Evolutionary conservation across 2,329 filamentous ascomycete species (phyloP), one percentile per base, ranked within the genome.

Genomic region (Neocucurbitaria cava): DNA sequence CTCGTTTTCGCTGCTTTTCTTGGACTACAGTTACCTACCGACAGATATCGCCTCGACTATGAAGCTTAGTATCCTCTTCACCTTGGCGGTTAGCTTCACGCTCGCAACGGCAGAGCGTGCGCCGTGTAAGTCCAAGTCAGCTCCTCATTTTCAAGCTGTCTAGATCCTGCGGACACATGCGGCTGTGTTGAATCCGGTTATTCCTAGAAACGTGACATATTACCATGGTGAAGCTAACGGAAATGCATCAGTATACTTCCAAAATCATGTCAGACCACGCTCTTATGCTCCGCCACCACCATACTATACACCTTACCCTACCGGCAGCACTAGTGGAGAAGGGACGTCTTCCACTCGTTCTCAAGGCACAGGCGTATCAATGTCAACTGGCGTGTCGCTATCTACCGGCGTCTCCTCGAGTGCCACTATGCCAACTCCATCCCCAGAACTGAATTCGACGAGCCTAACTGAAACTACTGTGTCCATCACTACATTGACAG

Each of bases 251-350:
- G 65, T 60, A 1, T 61, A 46, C 40, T 44, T 65, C n/a, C 54
- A 49, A 15, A 52, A 54, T 20, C 60, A 57, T 44, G 56, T 62
- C 33, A 54, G 55, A n/a, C 61, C 61, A 17, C 61, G 65, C 13
- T 54, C 64, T 40, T 66, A 69, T 40, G 39, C 53, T 11, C 54
- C 60, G 8, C 61, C 66, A 24, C 64, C 63, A 15, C 31, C 31
- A 8, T 35, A 35, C 31, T 35, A 35, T 35, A 13, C 31, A 15
- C 15, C 31, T 17, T 52, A 61, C 48, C 64, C 46, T 30, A 17
- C 17, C 31, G 44, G 49, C 15, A 61, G 50, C 45, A 59, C 49
- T 7, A 54, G 31, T 3, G 44, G 45, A 31, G 31, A 26, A 21
- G 48, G 42, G 5, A n/a, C 52, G 13, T 46, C 56, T 15, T 52